phyloP scores from a whole-genome alignment of 352 stramenopile genomes.

The Aphanomyces stellatus region DNA sequence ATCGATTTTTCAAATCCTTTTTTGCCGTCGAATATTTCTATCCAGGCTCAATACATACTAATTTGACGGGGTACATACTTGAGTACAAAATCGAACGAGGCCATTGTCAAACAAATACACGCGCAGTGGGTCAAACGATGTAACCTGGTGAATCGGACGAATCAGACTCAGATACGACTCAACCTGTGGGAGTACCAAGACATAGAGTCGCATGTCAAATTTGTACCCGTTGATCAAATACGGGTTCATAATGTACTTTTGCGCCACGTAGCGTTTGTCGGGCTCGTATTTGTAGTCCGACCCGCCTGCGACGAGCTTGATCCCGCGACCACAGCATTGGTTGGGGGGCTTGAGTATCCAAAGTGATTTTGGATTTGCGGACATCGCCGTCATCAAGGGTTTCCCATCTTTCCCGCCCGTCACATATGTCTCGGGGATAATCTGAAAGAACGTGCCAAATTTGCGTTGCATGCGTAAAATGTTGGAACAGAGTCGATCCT shows the following conservation, averaged over 20 bases:
- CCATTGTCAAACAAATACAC: slow-evolving; percentile 83
- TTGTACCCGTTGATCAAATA: slow-evolving; percentile 87
- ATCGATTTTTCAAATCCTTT: slow-evolving; percentile 65
- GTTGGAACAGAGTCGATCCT: slow-evolving; percentile 52
- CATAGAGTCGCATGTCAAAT: slow-evolving; percentile 88
- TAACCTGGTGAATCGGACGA: too few species aligned
- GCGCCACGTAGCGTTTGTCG: slow-evolving; percentile 59
- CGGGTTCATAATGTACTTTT: slow-evolving; percentile 67
- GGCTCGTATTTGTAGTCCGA: slow-evolving; percentile 32
- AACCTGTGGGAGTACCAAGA: slow-evolving; percentile 34
- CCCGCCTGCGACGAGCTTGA: slow-evolving; percentile 53
- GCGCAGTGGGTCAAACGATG: slow-evolving; percentile 73
- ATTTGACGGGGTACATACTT: too few species aligned
- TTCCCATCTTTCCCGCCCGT: slow-evolving; percentile 54
- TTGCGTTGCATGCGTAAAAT: slow-evolving; percentile 58
- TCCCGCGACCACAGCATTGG: slow-evolving; percentile 62
- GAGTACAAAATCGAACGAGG: slow-evolving; percentile 80
- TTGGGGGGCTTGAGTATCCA: slow-evolving; percentile 80
- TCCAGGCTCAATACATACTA: too few species aligned
- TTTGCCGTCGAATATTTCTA: slow-evolving; percentile 60
- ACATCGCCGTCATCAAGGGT: slow-evolving; percentile 45
- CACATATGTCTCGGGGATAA: slow-evolving; percentile 71
- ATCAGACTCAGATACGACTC: too few species aligned
- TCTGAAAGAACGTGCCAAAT: slow-evolving; percentile 34
- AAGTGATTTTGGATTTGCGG: slow-evolving; percentile 34